Conservation (phyloP, 495 filamentous ascomycete genomes). For the Neurospora sublineolata region DNA sequence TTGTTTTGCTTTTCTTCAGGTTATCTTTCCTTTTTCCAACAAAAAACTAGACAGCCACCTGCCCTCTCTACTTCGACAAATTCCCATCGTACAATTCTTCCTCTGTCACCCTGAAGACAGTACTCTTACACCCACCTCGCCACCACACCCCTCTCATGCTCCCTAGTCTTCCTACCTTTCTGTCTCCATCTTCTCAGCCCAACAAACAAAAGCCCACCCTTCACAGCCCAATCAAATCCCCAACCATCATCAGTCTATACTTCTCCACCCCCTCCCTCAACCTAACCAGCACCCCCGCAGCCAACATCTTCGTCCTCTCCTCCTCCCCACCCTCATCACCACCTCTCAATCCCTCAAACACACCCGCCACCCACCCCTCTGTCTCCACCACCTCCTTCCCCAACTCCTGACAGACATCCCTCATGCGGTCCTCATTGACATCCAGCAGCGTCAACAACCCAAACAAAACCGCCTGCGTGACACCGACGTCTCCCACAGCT, state of each 20-base stretch:
- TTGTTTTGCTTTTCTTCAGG: no score
- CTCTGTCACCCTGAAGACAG: neutral
- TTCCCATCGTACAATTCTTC: neutral
- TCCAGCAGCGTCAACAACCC: constrained; percentile 72
- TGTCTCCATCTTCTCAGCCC: neutral
- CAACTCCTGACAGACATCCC: constrained; percentile 53
- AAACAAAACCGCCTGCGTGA: constrained; percentile 67
- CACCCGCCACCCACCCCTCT: constrained; percentile 34
- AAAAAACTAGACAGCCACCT: no score
- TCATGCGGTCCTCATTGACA: constrained; percentile 70
- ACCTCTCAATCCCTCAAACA: constrained; percentile 31
- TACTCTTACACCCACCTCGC: neutral
- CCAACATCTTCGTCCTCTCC: constrained; percentile 54
- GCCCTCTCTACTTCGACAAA: neutral
- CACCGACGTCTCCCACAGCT: constrained; percentile 43
- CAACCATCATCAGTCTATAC: constrained; percentile 57
- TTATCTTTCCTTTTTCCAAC: no score
- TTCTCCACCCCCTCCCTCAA: constrained; percentile 69
- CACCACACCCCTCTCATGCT: neutral
- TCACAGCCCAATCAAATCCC: constrained; percentile 42
- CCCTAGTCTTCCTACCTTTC: neutral
- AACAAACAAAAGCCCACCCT: neutral
- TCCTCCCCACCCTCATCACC: constrained; percentile 43
- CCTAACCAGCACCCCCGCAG: constrained; percentile 73
- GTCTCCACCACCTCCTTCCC: constrained; percentile 46